Evolutionary conservation across 1,284 basidiomycete species (phyloP), one percentile per base, ranked within the genome.

Genomic region (Melampsora americana): DNA sequence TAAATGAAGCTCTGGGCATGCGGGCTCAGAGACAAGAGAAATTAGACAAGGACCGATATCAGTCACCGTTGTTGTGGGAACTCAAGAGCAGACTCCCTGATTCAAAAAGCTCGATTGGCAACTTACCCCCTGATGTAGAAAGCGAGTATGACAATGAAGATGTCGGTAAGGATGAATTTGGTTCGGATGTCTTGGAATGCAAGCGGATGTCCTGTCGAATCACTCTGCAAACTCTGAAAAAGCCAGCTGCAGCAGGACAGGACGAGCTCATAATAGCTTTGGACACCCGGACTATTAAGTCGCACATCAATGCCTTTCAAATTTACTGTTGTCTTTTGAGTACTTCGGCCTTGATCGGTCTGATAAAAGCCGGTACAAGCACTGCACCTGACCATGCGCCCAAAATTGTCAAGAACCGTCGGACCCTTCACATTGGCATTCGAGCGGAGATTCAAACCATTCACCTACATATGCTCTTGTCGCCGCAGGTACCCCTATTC

Each of bases 321-420:
- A 84, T 90, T 23, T 95, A 94, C 81, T 90, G 89, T 80, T 79
- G 86, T 12, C 85, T 95, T 56, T 85, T 93, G 87, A 48, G 87
- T 87, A 0, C 69, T 90, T 53, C 86, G 84, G 78, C 83, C 83
- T 2, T 83, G 90, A 46, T 35, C 79, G 16, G 84, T 85, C 32
- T 74, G n/a, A 39, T 42, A 6, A 74, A 76, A 50, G 5, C 28
- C 14, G 56, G 56, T 11, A 59, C 23, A 30, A 26, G 23, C 16
- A 11, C 60, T 0, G 23, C 65, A 20, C 48, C 30, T 32, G 30
- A 66, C 23, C 59, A 28, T 59, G 56, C 16, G 30, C 28, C 46
- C 35, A 42, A 64, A 39, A 20, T 39, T 12, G 35, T 64, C 28
- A 59, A 69, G 14, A 35, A 39, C n/a, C 14, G 64, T 16, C 56